phyloP scores from a whole-genome alignment of 257 asterid species.

The Solanum etuberosum region DNA sequence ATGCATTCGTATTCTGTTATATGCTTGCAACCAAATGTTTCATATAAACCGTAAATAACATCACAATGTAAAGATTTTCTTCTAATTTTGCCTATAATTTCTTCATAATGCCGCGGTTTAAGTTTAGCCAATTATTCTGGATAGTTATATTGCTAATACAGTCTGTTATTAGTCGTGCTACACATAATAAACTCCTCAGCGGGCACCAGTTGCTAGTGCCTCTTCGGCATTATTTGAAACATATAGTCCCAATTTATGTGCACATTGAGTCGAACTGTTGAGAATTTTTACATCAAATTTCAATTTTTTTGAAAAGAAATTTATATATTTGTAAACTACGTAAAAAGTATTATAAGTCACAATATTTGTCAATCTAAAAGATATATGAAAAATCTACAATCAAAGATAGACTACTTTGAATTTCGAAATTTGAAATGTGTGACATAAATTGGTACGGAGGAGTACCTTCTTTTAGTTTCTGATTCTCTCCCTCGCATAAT shows the following conservation, averaged over 20 bases:
- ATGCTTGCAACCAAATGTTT: background rate
- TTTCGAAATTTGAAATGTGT: no score
- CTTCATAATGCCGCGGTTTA: background rate
- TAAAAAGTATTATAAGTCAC: no score
- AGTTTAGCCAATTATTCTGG: background rate
- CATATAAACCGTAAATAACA: background rate
- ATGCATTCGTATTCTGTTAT: background rate
- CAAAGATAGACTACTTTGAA: no score
- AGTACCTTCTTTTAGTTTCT: background rate
- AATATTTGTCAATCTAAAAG: no score
- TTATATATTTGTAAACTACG: no score
- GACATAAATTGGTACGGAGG: no score
- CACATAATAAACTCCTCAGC: background rate
- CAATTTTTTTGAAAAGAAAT: no score
- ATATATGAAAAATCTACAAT: no score
- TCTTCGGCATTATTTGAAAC: background rate
- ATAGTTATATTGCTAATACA: background rate
- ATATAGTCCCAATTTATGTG: no score
- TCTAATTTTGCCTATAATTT: background rate
- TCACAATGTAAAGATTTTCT: background rate
- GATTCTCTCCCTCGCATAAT: background rate
- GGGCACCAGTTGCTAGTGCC: background rate
- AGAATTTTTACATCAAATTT: no score
- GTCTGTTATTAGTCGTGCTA: background rate
- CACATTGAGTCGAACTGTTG: no score